phyloP scores from a whole-genome alignment of 2,329 filamentous ascomycete genomes.

The Paraconiothyrium brasiliense region DNA sequence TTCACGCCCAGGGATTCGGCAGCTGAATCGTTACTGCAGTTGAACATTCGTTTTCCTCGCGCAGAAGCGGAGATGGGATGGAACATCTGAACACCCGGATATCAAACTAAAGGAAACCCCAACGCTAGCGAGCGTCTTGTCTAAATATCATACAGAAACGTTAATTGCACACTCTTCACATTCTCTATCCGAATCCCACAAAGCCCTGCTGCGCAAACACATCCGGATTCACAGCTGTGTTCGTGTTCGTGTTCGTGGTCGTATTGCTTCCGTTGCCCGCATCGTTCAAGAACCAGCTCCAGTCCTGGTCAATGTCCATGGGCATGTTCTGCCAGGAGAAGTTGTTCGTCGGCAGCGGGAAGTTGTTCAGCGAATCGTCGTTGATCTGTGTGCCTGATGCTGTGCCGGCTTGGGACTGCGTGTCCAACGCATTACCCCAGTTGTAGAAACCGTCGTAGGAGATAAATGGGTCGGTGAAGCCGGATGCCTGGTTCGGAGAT shows the following conservation, averaged over 20 bases:
- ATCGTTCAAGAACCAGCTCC: conserved; percentile 53
- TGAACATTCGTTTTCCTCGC: conserved; percentile 1
- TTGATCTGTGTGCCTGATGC: conserved; percentile 32
- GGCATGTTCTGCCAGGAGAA: conserved; percentile 52
- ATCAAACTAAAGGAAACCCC: conserved; percentile 5
- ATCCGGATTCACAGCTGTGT: conserved; percentile 18
- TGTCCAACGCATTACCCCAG: conserved; percentile 35
- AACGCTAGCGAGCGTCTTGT: background rate
- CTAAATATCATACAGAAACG: conserved; percentile 7
- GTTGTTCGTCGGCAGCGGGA: conserved; percentile 46
- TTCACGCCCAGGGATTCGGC: too few species aligned
- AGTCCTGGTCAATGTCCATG: conserved; percentile 54
- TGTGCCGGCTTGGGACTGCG: conserved; percentile 11
- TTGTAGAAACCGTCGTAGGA: conserved; percentile 54
- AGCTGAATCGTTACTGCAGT: background rate
- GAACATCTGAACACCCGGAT: conserved; percentile 1
- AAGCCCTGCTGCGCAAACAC: conserved; percentile 33
- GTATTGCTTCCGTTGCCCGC: conserved; percentile 20
- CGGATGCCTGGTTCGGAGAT: conserved; percentile 16
- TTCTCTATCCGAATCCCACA: conserved; percentile 36
- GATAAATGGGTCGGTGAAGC: conserved; percentile 41
- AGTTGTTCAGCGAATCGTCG: conserved; percentile 43
- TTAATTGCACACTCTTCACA: background rate
- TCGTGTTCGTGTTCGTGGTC: conserved; percentile 13
- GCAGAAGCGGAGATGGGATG: conserved; percentile 7